Percentiles rank a stretch among this genome's conserved stretches.
These are phyloP conservation scores for Aspergillus conjunctus DNA, from an alignment of 495 filamentous ascomycete species.

Conservation along the genomic window DNA sequence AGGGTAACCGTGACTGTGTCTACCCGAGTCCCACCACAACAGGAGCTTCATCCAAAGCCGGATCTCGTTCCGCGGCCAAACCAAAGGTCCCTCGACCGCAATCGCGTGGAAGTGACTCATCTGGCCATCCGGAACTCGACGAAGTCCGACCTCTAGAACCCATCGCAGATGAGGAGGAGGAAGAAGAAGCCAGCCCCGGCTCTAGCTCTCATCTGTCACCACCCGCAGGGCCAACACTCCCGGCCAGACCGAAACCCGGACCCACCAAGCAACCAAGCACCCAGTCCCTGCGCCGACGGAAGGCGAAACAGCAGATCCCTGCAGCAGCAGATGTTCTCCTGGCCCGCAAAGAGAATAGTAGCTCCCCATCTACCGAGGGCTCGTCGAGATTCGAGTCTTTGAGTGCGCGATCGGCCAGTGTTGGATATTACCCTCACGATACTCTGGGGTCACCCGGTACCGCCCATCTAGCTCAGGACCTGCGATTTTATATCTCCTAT, in stretches of 20 bases:
- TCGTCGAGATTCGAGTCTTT: constrained; percentile 39
- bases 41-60: constrained; percentile 35
- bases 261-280: constrained; percentile 37
- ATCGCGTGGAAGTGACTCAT: constrained; percentile 52
- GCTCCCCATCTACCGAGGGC: constrained; percentile 49
- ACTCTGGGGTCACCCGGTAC: constrained; percentile 25
- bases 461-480: constrained; percentile 60
- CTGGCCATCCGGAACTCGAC: constrained; percentile 48
- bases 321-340: constrained; percentile 32
- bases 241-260: constrained; percentile 25
- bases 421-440: constrained; percentile 35
- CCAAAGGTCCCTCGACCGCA: constrained; percentile 45
- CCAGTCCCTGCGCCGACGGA: constrained; percentile 45
- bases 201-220: constrained; percentile 33
- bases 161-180: constrained; percentile 69
- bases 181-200: constrained; percentile 37
- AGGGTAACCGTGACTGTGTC: constrained; percentile 79
- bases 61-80: constrained; percentile 47
- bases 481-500: constrained; percentile 79
- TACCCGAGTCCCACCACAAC: constrained; percentile 71
- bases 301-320: constrained; percentile 39
- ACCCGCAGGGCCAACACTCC: constrained; percentile 23
- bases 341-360: constrained; percentile 41
- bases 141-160: constrained; percentile 55
- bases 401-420: constrained; percentile 38